Evolutionary conservation across 2,329 filamentous ascomycete genomes (phyloP).

Genomic region (Neofusicoccum parvum): DNA sequence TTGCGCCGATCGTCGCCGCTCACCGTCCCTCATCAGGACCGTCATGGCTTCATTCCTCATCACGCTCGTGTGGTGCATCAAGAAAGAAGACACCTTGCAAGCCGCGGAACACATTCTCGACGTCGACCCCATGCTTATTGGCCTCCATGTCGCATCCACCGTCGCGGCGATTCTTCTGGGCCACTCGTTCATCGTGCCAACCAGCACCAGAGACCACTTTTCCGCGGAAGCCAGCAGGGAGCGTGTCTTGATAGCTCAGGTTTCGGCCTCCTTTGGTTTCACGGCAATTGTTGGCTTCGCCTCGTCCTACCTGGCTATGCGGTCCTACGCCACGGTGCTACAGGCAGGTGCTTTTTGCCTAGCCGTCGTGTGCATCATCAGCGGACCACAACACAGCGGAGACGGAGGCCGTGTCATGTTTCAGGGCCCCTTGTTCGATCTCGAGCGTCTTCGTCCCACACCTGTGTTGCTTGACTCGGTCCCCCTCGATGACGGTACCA

Average conservation of each 20-base stretch:
- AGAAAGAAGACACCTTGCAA: slow-evolving; percentile 4
- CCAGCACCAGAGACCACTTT: slow-evolving; percentile 1
- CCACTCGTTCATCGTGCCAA: slow-evolving; percentile 23
- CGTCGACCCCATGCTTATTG: slow-evolving; percentile 14
- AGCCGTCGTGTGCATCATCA: slow-evolving; percentile 20
- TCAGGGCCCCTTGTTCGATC: background rate
- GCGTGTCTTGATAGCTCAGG: background rate
- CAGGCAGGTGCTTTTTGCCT: slow-evolving; percentile 22
- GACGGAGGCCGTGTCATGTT: background rate
- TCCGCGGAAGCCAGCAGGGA: background rate
- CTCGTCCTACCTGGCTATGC: slow-evolving; percentile 19
- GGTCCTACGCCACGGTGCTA: slow-evolving; percentile 22
- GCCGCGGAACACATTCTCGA: slow-evolving; percentile 19
- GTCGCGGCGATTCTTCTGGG: slow-evolving; percentile 22
- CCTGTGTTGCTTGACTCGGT: background rate
- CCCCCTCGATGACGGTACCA: background rate
- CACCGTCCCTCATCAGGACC: background rate
- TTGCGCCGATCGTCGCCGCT: background rate
- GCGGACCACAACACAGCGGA: background rate
- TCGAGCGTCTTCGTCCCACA: background rate
- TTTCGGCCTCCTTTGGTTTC: slow-evolving; percentile 18
- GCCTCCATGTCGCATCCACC: slow-evolving; percentile 21
- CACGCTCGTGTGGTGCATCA: background rate
- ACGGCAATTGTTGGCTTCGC: slow-evolving; percentile 20
- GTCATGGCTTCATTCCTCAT: background rate